A percentile compares a stretch with the other conserved stretches of the same genome.
phyloP scores from a whole-genome alignment of 1,284 basidiomycete species.

The Paramarasmius palmivorus region DNA sequence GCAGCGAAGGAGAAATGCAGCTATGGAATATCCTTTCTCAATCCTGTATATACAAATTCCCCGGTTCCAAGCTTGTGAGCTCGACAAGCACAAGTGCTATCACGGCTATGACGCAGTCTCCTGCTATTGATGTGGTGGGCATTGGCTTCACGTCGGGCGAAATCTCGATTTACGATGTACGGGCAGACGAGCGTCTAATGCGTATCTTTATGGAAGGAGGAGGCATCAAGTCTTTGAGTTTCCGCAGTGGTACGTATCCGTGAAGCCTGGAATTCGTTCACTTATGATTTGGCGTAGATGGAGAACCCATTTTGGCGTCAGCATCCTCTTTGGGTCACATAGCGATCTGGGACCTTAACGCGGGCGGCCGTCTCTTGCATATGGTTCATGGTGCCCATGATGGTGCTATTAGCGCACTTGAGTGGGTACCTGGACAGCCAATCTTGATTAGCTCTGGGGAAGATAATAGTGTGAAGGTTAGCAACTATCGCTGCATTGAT shows the following conservation, averaged over 20 bases:
- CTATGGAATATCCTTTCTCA: constrained; percentile 93
- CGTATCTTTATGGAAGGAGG: constrained; percentile 88
- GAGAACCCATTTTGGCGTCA: constrained; percentile 84
- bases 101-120: constrained; percentile 85
- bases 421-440: constrained; percentile 92
- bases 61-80: constrained; percentile 49
- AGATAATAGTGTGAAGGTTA: constrained; percentile 91
- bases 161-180: constrained; percentile 87
- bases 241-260: constrained; percentile 75
- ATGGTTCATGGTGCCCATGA: constrained; percentile 88
- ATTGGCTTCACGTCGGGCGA: constrained; percentile 89
- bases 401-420: constrained; percentile 73
- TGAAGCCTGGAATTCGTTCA: constrained; percentile 1
- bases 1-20: constrained; percentile 80
- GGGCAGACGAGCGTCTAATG: constrained; percentile 87
- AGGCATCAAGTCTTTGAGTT: constrained; percentile 74
- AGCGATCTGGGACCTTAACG: constrained; percentile 88
- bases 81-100: constrained; percentile 49
- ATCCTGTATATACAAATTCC: constrained; percentile 73
- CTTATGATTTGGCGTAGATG: constrained; percentile 50
- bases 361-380: constrained; percentile 80
- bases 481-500: neutral
- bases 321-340: constrained; percentile 86
- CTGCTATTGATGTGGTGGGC: constrained; percentile 94
- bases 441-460: constrained; percentile 85